Base-by-base conservation (phyloP, 495 filamentous ascomycete genomes). In the Penicillium steckii region DNA sequence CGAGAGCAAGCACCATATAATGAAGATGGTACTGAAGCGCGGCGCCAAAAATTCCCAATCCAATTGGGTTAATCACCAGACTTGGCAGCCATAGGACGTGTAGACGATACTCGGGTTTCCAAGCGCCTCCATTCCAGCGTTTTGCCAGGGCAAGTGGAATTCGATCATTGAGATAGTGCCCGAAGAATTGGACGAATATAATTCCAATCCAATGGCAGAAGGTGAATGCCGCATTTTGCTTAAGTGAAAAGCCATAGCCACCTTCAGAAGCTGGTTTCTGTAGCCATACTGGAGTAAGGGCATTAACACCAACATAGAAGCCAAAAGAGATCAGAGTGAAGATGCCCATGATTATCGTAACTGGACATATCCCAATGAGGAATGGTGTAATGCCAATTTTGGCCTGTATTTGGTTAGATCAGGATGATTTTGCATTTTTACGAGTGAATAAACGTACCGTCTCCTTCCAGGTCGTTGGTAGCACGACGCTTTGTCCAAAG, bases 51-150 rank as follows among this genome's bases (percentile, higher is more conserved):
- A 82, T 65, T 0, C 77, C 79, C 15, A 80, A 60, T 1, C 71
- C 76, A 13, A 77, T 67, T 0, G 78, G 78, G 30, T 73, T 72
- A 8, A 75, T 49, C n/a, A 80, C 53, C 13, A 76, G 53, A 40
- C 67, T 68, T 2, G 76, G 69, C 2, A 76, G 26, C 70, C 71
- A 75, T 2, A 80, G 68, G n/a, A 68, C 64, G 48, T 79, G 69
- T 3, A 80, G 66, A 6, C 78, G 66, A 56, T 77, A 82, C 44
- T 80, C 79, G 9, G 78, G 77, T 44, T 74, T 75, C 79, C 79
- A 80, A 24, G 53, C 62, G 8, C 76, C 74, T 19, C 66, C 62
- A 44, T 68, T 65, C 7, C 17, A 64, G 22, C 65, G 67, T 0
- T 54, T 46, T 7, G 64, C 66, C 17, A 75, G 50, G 38, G 61